Base-by-base conservation (phyloP, 1,139 yeast genomes). In the Chernovozyma aurita region DNA sequence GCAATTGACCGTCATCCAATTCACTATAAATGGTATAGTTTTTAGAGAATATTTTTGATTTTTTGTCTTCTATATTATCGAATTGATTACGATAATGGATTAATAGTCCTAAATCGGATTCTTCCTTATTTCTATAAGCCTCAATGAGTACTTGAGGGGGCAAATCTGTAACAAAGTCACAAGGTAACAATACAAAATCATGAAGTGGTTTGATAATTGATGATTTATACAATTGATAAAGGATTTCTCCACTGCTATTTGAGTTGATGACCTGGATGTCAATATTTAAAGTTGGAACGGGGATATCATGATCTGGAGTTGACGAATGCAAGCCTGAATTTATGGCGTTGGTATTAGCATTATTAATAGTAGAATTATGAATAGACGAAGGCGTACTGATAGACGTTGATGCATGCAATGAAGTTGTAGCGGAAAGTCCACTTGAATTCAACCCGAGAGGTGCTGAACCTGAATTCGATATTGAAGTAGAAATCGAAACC, bases 141-240 rank as follows among this genome's bases (percentile, higher is more conserved):
- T 92, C 96, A 36, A 90, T 78, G 30, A 94, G 68, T 17, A 83
- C 83, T 50, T 85, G 92, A 3, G 98, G 96, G 4, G 96, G 95
- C 30, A 90, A 68, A 56, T 90, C 90, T 4, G 97, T 87, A 34
- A 92, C 70, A 51, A 92, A 85, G 59, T 94, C 98, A 63, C 97
- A 90, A 3, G 98, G 97, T 42, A 94, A 63, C 29, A 92, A 59
- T 16, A 88, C 86, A 52, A 87, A 82, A 53, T 28, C 49, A 36
- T 52, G 43, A 31, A 43, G 47, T n/a, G 51, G 42, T 77, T 34
- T 67, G 55, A 40, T 61, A 48, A 38, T 65, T 55, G 40, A 61
- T 51, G 38, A 61, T 64, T 74, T 66, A 48, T 80, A 59, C 37
- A 76, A 65, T 22, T 70, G 66, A 37, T 54, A 48, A 26, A 88